Base-by-base conservation (phyloP, 1,284 basidiomycete species). In the Ceratobasidium sp. region DNA sequence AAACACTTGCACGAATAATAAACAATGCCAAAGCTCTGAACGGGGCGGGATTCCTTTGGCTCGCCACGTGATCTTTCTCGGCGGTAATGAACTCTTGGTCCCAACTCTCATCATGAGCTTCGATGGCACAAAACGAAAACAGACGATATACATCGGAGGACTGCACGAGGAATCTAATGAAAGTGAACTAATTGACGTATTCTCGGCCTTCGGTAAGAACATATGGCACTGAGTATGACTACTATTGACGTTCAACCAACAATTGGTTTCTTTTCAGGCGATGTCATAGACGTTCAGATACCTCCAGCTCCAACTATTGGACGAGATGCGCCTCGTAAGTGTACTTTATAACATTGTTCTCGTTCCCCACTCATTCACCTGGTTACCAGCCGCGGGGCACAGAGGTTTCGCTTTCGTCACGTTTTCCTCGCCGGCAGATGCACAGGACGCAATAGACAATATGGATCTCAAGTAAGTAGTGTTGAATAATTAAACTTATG, bases 401-500 rank as follows among this genome's bases (percentile, higher is more conserved):
- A 88, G 92, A 64, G 92, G 92, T 18, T 94, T 92, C 80, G 92
- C 88, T 1, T 94, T 94, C 77, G 87, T 94, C 58, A 93, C 92
- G 11, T 94, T 87, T 78, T 82, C 87, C 7, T 91, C 91, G 1
- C 78, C 90, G n/a, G 86, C 85, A 30, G 92, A 94, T 80, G 92
- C 92, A 11, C 91, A 92, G 79, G 92, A 93, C 80, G 92, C 92
- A 55, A 94, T 94, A 75, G 92, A 94, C 83, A 94, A 94, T 81
- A 94, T 94, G 92, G 92, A 94, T 80, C 83, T 93, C 79, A 94
- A 94, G 77, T 92, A 93, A 79, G 81, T 93, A 83, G 21, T 14
- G n/a, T n/a, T n/a, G n/a, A n/a, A n/a, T n/a, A n/a, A n/a, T n/a
- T 55, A 66, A 13, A 28, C 47, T 18, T 49, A 16, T 16, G 32